Base-by-base conservation (phyloP, 2,329 filamentous ascomycete species). In the Ophiostoma sp. region DNA sequence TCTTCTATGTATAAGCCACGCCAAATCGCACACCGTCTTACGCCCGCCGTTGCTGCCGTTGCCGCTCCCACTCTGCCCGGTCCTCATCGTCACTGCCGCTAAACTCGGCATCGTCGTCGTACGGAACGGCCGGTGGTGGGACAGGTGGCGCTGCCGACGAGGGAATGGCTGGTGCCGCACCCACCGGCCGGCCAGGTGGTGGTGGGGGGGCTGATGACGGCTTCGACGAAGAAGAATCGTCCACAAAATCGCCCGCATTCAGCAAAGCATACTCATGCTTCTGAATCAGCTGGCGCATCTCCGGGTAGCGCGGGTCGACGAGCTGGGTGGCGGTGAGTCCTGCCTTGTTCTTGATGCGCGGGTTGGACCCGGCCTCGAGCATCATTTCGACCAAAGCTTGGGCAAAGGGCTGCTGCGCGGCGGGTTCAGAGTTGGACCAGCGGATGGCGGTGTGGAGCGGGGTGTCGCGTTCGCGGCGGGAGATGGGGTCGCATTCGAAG, bases 401-500 rank as follows among this genome's bases (percentile, higher is more conserved):
- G 77, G 91, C 92, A 76, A 89, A 89, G 75, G 87, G 85, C 82
- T 89, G 88, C 81, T 93, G 89, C 72, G 86, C 86, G 61, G 86
- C 84, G 48, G 87, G 86, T 78, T 93, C 87, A 72, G 84, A 83
- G 86, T 95, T 95, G 83, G 92, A 88, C 86, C 90, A 95, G 79
- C 91, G 88, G 77, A 96, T 89, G 72, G 90, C 93, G 79, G 89
- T 89, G 86, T 97, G 93, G 74, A 97, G 86, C 39, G 92, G 92
- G 2, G 93, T 95, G 82, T 96, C 93, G 75, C 88, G 87, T 74
- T 95, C 92, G 79, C 87, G 81, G 78, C 88, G 88, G 84, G 90
- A 92, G 78, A 90, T 79, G 72, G 92, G 92, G 84, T 97, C 93
- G 84, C 94, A 95, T 83, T 96, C 93, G 81, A 97, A 91, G 77